Evolutionary conservation across 129 eudicot genomes (phyloP), one percentile per base, ranked within the genome.

Genomic region (sunflower (Helianthus annuus)): DNA sequence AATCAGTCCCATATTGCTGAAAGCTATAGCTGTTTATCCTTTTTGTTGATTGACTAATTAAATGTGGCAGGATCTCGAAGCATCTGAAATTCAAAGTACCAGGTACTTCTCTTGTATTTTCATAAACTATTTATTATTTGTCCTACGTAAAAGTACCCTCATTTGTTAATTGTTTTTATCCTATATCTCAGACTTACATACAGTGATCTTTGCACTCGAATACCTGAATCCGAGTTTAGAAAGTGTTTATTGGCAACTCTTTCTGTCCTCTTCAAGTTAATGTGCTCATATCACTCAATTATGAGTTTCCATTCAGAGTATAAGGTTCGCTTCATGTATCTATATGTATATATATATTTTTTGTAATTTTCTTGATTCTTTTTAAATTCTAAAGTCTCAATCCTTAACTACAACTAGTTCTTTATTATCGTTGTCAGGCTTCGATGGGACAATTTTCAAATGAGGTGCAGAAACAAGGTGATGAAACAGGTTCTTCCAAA

Each of bases 211-310:
- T 95, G 99, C 89, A 74, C 59, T 73, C 91, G 80, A 64, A 86
- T 95, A 85, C 99, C 99, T 61, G 99, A 95, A 80, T 80, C 97
- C 7, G 91, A 90, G 86, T 95, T 88, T 54, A 86, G 99, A 78
- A 85, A 81, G 70, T 91, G 97, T 82, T 80, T 95, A 73, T 66
- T 90, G 77, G 92, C 83, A 68, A 91, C 95, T 5, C 77, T 91
- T 70, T 85, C 91, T 68, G 88, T 82, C 69, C 87, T 95, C 49
- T 95, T 90, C 80, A 83, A 84, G 86, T 80, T 91, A 72, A 86
- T 95, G 99, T 81, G 87, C 66, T 91, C 97, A 19, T 95, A 95
- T 80, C 72, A 84, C 79, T 72, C 96, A 59, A 88, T 95, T 56
- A 86, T 85, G 91, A 90, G 83, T 81, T 90, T 88, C 86, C 85